Base-by-base conservation (phyloP, 1,139 yeast genomes). In the Insectozyma bohioensis region DNA sequence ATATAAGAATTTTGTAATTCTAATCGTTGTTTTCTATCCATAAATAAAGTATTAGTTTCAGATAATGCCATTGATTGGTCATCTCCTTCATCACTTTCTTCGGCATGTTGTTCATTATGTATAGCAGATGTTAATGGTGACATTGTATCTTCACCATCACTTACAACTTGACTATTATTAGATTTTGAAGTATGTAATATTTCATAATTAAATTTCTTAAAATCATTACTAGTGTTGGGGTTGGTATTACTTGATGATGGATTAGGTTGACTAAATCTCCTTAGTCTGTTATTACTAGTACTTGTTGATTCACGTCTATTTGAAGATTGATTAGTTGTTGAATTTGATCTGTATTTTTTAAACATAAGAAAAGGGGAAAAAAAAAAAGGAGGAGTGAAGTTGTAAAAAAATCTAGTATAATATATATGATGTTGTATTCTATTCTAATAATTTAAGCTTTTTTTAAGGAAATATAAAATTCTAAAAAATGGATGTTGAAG, bases 1-100 rank as follows among this genome's bases (percentile, higher is more conserved):
- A 48, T 50, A 40, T 51, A 69, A 1, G 60, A 49, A 0, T 52
- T 57, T 43, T 67, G 75, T 8, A 68, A 49, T 22, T 63, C 64
- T 25, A 57, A 42, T n/a, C 61, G 45, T 15, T 55, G 52, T 1
- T 35, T 29, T 22, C 37, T 32, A 28, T 48, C 51, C 16, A 48
- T 45, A 24, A 41, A 38, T 24, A 58, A 44, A 1, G 63, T 58
- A 9, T 51, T 58, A 2, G 56, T 36, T 22, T 58, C 62, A 1
- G 62, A 56, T 19, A 58, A 28, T 4, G 41, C 40, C 1, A 41
- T 25, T 10, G 49, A 45, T 12, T 33, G 33, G 12, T 26, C 27
- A 20, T 36, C 34, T n/a, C 13, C 17, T 17, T 21, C 19, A 11
- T 23, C 29, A 12, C 20, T n/a, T n/a, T n/a, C n/a, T n/a, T n/a